Conservation (phyloP, 2,329 filamentous ascomycete species). For the Aspergillus ruber region DNA sequence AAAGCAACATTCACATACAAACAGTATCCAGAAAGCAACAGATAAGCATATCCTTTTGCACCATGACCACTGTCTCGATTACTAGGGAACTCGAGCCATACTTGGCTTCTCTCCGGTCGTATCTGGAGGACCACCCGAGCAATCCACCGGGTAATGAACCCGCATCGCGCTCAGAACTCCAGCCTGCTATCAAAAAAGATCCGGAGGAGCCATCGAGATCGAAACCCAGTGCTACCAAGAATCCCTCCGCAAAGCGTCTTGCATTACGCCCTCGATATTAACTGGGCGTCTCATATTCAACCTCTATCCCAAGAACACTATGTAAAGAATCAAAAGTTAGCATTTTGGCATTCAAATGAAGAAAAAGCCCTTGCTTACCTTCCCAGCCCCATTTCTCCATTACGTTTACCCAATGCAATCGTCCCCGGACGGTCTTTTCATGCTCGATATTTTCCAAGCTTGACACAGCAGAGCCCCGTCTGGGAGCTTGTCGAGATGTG, state of each 20-base stretch:
- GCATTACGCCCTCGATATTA: not conserved
- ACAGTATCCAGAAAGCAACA: slow-evolving; percentile 1
- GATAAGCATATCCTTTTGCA: slow-evolving; percentile 3
- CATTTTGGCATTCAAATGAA: not conserved
- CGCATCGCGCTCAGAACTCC: not conserved
- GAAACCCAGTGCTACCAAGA: not conserved
- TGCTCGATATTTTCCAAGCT: slow-evolving; percentile 44
- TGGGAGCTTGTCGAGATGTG: slow-evolving; percentile 8
- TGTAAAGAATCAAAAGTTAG: slow-evolving; percentile 4
- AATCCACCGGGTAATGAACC: not conserved
- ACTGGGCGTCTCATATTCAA: not conserved
- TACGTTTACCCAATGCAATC: slow-evolving; percentile 63
- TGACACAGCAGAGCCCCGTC: slow-evolving; percentile 25
- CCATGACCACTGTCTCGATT: slow-evolving; percentile 26
- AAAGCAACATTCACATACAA: not conserved
- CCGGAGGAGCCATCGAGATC: not conserved
- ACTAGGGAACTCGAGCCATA: slow-evolving; percentile 25
- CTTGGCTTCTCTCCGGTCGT: slow-evolving; percentile 23
- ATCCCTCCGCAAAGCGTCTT: not conserved
- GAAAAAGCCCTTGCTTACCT: slow-evolving; percentile 42
- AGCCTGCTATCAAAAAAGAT: not conserved
- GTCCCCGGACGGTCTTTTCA: slow-evolving; percentile 59
- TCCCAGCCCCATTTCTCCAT: slow-evolving; percentile 71
- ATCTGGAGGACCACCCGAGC: slow-evolving; percentile 11
- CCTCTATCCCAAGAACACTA: slow-evolving; percentile 37